Conservation (phyloP, 129 eudicot species). For the Rutidosis leptorrhynchoides region DNA sequence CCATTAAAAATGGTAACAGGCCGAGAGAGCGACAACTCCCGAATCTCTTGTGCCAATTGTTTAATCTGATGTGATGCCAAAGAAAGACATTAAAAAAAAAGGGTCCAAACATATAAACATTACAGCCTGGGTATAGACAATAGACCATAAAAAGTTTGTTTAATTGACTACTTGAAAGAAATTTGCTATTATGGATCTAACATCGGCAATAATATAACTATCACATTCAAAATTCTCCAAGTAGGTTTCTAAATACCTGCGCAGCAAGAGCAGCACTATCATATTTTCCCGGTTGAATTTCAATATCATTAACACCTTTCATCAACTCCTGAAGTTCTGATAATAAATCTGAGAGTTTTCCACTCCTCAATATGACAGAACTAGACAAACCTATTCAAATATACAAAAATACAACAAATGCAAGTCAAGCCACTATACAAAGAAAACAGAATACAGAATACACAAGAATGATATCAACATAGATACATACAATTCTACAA, state of each 20-base stretch:
- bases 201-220: neutral
- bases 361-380: constrained; percentile 80
- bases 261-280: constrained; percentile 77
- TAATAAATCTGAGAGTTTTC: constrained; percentile 66
- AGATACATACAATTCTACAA: constrained; percentile 8
- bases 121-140: neutral
- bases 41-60: constrained; percentile 78
- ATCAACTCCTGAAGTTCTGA: constrained; percentile 77
- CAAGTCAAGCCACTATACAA: neutral
- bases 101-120: constrained; percentile 12
- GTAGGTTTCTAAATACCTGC: constrained; percentile 47
- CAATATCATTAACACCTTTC: constrained; percentile 63
- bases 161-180: neutral
- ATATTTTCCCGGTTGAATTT: constrained; percentile 57
- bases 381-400: constrained; percentile 59
- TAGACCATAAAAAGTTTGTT: constrained; percentile 2
- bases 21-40: constrained; percentile 64
- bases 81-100: neutral
- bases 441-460: neutral
- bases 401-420: neutral
- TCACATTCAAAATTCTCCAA: neutral
- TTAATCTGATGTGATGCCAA: constrained; percentile 51
- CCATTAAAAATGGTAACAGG: constrained; percentile 75
- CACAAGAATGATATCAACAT: constrained; percentile 2
- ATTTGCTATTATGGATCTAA: neutral